phyloP scores from a whole-genome alignment of 495 filamentous ascomycete genomes.

The Aspergillus nidulans region DNA sequence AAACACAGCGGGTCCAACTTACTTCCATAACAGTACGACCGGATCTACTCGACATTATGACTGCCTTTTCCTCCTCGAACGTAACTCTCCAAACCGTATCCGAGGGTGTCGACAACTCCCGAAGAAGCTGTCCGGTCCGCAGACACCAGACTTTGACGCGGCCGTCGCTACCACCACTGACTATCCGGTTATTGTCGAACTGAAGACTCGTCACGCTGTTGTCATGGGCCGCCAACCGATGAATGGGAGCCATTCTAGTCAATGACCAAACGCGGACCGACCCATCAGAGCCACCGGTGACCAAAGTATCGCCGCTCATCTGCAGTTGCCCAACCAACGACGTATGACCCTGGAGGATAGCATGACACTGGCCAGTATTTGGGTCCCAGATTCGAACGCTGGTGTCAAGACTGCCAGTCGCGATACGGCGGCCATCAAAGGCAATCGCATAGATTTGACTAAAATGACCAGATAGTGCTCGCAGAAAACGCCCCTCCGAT shows the following conservation, averaged over 20 bases:
- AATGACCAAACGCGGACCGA: constrained; percentile 95
- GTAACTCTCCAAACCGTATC: constrained; percentile 97
- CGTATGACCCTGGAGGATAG: constrained; percentile 95
- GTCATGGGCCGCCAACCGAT: constrained; percentile 94
- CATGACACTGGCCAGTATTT: constrained; percentile 76
- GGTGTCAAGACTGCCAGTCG: constrained; percentile 95
- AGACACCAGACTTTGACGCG: constrained; percentile 97
- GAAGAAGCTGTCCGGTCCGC: constrained; percentile 80
- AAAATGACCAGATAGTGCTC: constrained; percentile 91
- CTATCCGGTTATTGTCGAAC: constrained; percentile 90
- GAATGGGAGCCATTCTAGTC: constrained; percentile 80
- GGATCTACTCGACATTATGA: constrained; percentile 84
- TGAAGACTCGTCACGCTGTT: constrained; percentile 97
- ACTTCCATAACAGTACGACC: constrained; percentile 96
- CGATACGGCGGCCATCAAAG: constrained; percentile 87
- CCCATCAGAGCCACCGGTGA: constrained; percentile 94
- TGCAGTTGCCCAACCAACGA: constrained; percentile 96
- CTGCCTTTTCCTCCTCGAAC: constrained; percentile 96
- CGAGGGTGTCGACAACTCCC: constrained; percentile 82
- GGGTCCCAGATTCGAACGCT: constrained; percentile 98
- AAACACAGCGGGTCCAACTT: not conserved
- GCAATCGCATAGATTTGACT: constrained; percentile 99
- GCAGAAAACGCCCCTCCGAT: constrained; percentile 81
- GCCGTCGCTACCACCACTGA: constrained; percentile 92
- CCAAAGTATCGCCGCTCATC: constrained; percentile 87